Evolutionary conservation across 495 filamentous ascomycete genomes (phyloP).

Genomic region (Lineolata rhizophorae): DNA sequence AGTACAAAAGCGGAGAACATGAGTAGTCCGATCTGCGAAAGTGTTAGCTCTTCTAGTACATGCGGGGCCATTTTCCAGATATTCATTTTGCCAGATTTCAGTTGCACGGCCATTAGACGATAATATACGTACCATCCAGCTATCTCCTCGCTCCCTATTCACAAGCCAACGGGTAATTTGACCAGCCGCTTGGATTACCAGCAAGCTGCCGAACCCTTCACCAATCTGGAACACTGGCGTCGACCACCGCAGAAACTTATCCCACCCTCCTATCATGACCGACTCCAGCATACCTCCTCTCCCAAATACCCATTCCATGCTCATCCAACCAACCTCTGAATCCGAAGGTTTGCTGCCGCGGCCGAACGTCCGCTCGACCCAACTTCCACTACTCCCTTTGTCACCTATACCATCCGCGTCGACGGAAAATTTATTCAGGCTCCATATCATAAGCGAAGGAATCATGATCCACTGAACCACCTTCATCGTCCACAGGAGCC

Average conservation of each 20-base stretch:
- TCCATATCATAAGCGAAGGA: constrained; percentile 76
- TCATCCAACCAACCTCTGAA: constrained; percentile 11
- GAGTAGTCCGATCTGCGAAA: constrained; percentile 56
- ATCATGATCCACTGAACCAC: constrained; percentile 54
- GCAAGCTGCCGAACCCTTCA: constrained; percentile 87
- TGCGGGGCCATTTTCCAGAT: neutral
- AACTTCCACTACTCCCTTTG: constrained; percentile 38
- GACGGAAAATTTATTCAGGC: constrained; percentile 78
- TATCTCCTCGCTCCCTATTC: constrained; percentile 76
- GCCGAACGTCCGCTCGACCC: constrained; percentile 63
- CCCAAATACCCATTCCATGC: constrained; percentile 66
- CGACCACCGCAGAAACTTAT: constrained; percentile 71
- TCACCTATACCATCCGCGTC: constrained; percentile 46
- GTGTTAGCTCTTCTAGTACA: constrained; percentile 12
- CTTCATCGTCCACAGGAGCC: constrained; percentile 17
- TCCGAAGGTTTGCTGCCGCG: constrained; percentile 39
- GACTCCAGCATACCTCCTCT: constrained; percentile 55
- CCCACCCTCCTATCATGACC: constrained; percentile 67
- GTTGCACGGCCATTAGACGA: neutral
- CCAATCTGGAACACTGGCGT: constrained; percentile 87
- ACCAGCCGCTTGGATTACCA: constrained; percentile 86
- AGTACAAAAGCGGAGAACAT: constrained; percentile 77
- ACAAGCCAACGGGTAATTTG: constrained; percentile 94
- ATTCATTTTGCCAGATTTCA: neutral
- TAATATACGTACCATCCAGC: constrained; percentile 62